These are phyloP conservation scores for Cucumis melo DNA, from an alignment of 306 rosid genomes.

Conservation along the genomic window DNA sequence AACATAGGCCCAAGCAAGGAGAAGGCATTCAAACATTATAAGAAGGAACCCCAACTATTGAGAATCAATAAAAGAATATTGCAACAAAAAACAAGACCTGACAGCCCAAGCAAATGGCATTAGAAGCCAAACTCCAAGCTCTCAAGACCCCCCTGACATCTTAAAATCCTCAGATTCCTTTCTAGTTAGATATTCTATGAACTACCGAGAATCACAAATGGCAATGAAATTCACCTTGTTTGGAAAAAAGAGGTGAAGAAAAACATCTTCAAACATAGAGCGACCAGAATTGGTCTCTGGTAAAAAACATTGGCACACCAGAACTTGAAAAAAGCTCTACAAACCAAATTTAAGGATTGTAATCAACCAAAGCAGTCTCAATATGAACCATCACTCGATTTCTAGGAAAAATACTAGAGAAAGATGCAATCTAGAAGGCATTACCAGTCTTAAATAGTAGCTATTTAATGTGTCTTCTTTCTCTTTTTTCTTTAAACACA, in stretches of 20 bases:
- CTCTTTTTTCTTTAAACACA: background rate
- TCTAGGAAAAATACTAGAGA: background rate
- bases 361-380: background rate
- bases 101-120: background rate
- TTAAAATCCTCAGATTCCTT: background rate
- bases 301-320: background rate
- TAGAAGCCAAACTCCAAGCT: background rate
- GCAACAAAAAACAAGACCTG: background rate
- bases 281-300: background rate
- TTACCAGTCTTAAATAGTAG: background rate
- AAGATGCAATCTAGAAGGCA: background rate
- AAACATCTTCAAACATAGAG: background rate
- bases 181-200: background rate
- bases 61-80: background rate
- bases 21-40: background rate
- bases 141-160: background rate
- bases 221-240: background rate
- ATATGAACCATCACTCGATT: background rate
- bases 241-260: background rate
- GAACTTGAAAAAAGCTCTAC: background rate
- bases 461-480: background rate
- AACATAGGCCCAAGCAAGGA: background rate
- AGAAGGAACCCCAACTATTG: background rate
- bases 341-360: background rate
- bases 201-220: background rate